Conservation (phyloP, 352 stramenopile genomes). For the Phytophthora melonis region DNA sequence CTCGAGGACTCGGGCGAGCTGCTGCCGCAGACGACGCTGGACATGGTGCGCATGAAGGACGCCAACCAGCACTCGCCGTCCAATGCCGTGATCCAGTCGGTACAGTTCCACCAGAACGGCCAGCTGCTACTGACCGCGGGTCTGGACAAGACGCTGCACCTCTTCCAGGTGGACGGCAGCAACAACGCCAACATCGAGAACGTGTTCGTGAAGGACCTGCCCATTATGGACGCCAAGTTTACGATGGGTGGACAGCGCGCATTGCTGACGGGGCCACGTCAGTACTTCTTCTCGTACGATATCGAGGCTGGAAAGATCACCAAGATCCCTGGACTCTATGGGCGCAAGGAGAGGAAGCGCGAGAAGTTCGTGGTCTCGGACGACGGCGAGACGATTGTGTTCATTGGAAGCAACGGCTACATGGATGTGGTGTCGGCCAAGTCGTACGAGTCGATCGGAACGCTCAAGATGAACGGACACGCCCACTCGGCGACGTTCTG, state of each 20-base stretch:
- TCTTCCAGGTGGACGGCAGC: constrained; percentile 94
- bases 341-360: constrained; percentile 92
- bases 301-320: constrained; percentile 92
- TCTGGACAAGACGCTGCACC: constrained; percentile 93
- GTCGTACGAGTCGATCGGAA: constrained; percentile 94
- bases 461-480: constrained; percentile 97
- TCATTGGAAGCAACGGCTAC: constrained; percentile 96
- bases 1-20: constrained; percentile 62
- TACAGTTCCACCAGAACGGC: constrained; percentile 91
- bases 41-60: constrained; percentile 89
- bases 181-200: constrained; percentile 91
- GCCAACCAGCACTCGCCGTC: constrained; percentile 91
- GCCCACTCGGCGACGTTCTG: constrained; percentile 93
- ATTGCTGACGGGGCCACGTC: constrained; percentile 92
- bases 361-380: constrained; percentile 93
- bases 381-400: constrained; percentile 91
- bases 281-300: constrained; percentile 98
- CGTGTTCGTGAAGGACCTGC: constrained; percentile 92
- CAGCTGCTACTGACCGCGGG: constrained; percentile 91
- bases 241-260: constrained; percentile 81
- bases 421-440: constrained; percentile 93
- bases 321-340: constrained; percentile 91
- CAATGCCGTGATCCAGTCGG: constrained; percentile 85
- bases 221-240: constrained; percentile 90
- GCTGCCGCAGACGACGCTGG: constrained; percentile 67